Base-by-base conservation (phyloP, 2,329 filamentous ascomycete species). In the Trichoderma harzianum region DNA sequence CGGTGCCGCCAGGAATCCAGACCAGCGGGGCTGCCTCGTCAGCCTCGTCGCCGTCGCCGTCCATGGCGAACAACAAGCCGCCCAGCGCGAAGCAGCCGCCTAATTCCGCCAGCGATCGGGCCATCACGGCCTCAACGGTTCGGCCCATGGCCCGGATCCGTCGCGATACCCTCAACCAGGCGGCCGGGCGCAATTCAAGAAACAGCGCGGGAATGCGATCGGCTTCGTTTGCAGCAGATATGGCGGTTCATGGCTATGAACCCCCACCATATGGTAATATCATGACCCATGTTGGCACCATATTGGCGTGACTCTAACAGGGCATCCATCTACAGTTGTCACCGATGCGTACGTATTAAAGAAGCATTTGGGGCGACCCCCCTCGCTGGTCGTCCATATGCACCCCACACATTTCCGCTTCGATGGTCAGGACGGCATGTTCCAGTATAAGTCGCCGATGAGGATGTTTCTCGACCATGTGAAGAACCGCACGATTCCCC, bases 401-500 rank as follows among this genome's bases (percentile, higher is more conserved):
- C 91, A 98, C 79, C 87, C 90, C 11, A 94, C 89, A 5, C 92
- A 97, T 82, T 98, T 97, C 79, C 90, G 92, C 72, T 97, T 99
- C 82, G 95, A 98, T 76, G 90, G 94, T 77, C 95, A 98, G 81
- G 94, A 97, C 80, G 93, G 95, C 78, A 95, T 93, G 79, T 98
- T 97, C 77, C 88, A 89, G 6, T 98, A 98, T 82, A 93, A 93
- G 77, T 97, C 94, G 24, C 94, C 96, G 28, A 98, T 98, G 95
- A 90, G 88, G 76, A 82, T 93, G 21, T 87, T 91, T 76, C 85
- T 98, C 47, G 90, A 97, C 75, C 94, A 97, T 80, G 81, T 98
- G 60, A 88, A 88, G 75, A 85, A 84, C 55, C 89, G 92, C 71
- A 97, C 93, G 0, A 86, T 99, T 43, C 96, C 96, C 1, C 94